Evolutionary conservation across 441 rosid species (phyloP), one percentile per base, ranked within the genome.

Genomic region (Macaranga tanarius): DNA sequence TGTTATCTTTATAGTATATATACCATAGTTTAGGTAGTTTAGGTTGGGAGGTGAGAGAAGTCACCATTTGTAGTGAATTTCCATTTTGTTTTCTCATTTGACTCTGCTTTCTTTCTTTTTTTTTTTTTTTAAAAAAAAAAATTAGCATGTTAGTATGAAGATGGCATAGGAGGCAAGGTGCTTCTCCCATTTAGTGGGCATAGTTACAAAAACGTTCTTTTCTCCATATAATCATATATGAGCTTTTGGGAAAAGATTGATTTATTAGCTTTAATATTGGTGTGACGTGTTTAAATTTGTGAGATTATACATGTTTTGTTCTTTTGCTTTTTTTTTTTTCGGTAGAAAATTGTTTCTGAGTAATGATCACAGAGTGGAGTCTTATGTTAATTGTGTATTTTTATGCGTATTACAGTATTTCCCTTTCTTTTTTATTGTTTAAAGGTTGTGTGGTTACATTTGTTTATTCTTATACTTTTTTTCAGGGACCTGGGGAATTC

Each of bases 401-500:
- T 44, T 63, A 0, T 19, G 40, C 38, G 55, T 52, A 34, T 60
- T 26, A 6, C 13, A 11, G 38, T 38, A 38, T 70, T 28, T 26
- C 7, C 40, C 47, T 25, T 7, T 45, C 71, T 40, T 31, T 62
- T 50, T 34, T 34, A 34, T 16, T 9, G 47, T 20, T n/a, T n/a
- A n/a, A n/a, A n/a, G n/a, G n/a, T 55, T n/a, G 12, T n/a, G 7
- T 60, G 63, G 5, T 77, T 16, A 17, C 48, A 11, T 52, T 44
- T 42, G 16, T 25, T 47, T 7, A 7, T 10, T 44, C 17, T 48
- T 31, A 51, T 64, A 0, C 56, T 52, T n/a, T 79, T 79, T 38
- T 79, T 76, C 95, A 94, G 99, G 84, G 99, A 94, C 84, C 80
- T 94, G 79, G 99, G 99, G 42, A 94, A 94, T 73, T 90, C 95